Base-by-base conservation (phyloP, 768 basidiomycete genomes). In the Tylopilus vinaceipallidus region DNA sequence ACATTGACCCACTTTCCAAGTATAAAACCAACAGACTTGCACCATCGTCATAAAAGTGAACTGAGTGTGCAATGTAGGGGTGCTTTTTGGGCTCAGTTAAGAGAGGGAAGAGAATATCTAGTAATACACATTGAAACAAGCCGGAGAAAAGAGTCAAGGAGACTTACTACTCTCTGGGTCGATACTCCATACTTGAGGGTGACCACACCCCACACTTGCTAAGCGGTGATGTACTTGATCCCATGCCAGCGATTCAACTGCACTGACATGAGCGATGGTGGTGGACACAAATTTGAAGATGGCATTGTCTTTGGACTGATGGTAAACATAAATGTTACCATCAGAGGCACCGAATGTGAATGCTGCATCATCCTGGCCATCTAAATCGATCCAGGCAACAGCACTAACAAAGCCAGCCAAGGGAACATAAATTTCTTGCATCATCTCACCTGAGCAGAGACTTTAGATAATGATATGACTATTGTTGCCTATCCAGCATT, bases 21-120 rank as follows among this genome's bases (percentile, higher is more conserved):
- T 47, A 52, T 16, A 2, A 42, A 2, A 52, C 51, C 0, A 52
- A 17, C 1, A 53, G 3, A 7, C 37, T 53, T 6, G 16, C n/a
- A 10, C 47, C 46, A 27, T 39, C n/a, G 8, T 53, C 42, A 12
- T 23, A 17, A 10, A 52, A 53, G 34, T 53, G 52, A 3, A 48
- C 38, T 0, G 20, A 48, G 2, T 17, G 7, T n/a, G 51, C 24
- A 2, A 48, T 17, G n/a, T 53, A 53, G 0, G 30, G 20, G 16
- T 53, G 47, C 10, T 49, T 49, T 6, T 16, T 3, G 10, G 17
- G 1, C 13, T 26, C 13, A 12, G 19, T n/a, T 6, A 4, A 9
- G 22, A 39, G 30, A 20, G 26, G 4, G 16, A 50, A 3, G 23
- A 45, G 26, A 4, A 19, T 26, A 16, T 26, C 34, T 36, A 17